Evolutionary conservation across 495 filamentous ascomycete species (phyloP), one percentile per base, ranked within the genome.

Genomic region (Neurospora discreta): DNA sequence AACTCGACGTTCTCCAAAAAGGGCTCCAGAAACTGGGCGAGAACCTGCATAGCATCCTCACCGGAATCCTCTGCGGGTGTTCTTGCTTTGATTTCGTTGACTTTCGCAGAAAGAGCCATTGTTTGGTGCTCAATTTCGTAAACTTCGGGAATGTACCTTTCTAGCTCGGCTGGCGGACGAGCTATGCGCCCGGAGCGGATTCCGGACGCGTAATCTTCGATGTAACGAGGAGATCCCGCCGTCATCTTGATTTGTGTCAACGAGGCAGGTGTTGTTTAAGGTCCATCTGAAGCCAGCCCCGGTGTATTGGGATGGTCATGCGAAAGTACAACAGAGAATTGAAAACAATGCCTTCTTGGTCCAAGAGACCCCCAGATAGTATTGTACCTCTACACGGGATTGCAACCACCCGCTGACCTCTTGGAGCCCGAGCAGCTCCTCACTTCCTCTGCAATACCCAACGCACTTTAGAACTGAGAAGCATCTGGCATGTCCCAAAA

Each of bases 51-150:
- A 3, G 42, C 42, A 9, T 44, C 18, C 10, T 20, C 42, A 3
- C 8, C 18, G 18, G 42, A 44, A 4, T 18, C 42, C 3, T 0
- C 1, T 9, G 0, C n/a, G 0, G 42, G 18, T 0, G 42, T 44
- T 9, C 3, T 10, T 3, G 18, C 42, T 9, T 4, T 44, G 7
- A 44, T 10, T 0, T 20, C 0, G 7, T 44, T n/a, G 8, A 44
- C 18, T 44, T 1, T 44, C 8, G 18, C 8, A 43, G 42, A 10
- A 44, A 44, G 18, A 1, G 18, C 1, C 18, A 0, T n/a, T 18
- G 18, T 8, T n/a, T 8, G 42, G 42, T 44, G 1, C 42, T 44
- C 18, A 10, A 44, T 44, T 1, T 44, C 42, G 42, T 20, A 44
- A 9, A 44, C 20, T 10, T 1, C 11, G 18, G 1, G 1, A n/a